Percentiles rank a stretch among this genome's conserved stretches.
Evolutionary conservation across 2,329 filamentous ascomycete genomes (phyloP).

Genomic region (Beauveria varroae): DNA sequence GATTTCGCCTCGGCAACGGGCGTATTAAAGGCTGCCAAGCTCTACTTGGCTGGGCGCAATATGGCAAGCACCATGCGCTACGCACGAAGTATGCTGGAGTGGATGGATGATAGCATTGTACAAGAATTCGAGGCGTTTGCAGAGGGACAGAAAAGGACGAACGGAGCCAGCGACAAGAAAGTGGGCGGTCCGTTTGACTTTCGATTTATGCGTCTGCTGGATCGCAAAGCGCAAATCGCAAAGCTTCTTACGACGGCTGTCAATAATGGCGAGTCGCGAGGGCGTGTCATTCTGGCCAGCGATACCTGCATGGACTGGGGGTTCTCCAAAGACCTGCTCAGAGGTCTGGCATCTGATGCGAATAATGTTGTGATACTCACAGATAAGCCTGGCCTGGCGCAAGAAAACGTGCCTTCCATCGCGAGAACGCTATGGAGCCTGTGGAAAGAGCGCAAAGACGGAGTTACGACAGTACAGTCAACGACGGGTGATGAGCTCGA

Average conservation of each 20-base stretch:
- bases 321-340: conserved; percentile 76
- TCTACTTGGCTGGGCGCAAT: conserved; percentile 82
- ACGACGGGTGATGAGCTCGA: conserved; percentile 52
- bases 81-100: conserved; percentile 92
- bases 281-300: conserved; percentile 81
- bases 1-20: conserved; percentile 48
- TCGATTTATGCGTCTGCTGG: conserved; percentile 73
- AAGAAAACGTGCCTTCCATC: conserved; percentile 44
- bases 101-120: conserved; percentile 96
- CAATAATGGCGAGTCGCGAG: conserved; percentile 36
- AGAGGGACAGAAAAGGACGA: conserved; percentile 41
- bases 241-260: conserved; percentile 49
- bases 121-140: conserved; percentile 77
- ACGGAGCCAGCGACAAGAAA: conserved; percentile 42
- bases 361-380: conserved; percentile 84
- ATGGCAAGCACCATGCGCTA: conserved; percentile 85
- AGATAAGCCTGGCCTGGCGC: conserved; percentile 52
- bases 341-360: conserved; percentile 63
- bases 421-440: conserved; percentile 72
- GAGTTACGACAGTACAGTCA: conserved; percentile 50
- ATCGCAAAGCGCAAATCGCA: conserved; percentile 72
- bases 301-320: conserved; percentile 92
- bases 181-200: conserved; percentile 79
- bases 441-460: conserved; percentile 63
- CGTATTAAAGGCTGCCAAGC: conserved; percentile 44